Evolutionary conservation across 2,329 filamentous ascomycete genomes (phyloP).

Genomic region (Knufia petricola): DNA sequence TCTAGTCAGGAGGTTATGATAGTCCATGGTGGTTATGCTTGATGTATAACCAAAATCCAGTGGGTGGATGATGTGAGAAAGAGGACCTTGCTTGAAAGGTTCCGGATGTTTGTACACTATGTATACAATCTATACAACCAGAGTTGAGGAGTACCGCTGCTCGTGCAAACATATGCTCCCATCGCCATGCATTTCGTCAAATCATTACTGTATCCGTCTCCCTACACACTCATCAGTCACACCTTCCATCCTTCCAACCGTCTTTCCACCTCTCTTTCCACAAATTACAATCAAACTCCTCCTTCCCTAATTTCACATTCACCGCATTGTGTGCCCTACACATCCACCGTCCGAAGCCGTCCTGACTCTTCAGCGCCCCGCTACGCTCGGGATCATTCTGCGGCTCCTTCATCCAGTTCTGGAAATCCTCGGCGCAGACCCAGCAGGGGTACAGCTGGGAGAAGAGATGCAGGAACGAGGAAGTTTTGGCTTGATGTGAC

Average conservation of each 20-base stretch:
- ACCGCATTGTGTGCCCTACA: slow-evolving; percentile 44
- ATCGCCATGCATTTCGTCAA: not conserved
- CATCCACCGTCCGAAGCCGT: slow-evolving; percentile 41
- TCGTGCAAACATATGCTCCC: not conserved
- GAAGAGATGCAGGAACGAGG: slow-evolving; percentile 69
- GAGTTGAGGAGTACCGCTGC: not conserved
- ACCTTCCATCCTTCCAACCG: slow-evolving; percentile 64
- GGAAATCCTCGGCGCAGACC: slow-evolving; percentile 89
- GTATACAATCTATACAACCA: not conserved
- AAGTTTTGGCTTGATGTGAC: slow-evolving; percentile 64
- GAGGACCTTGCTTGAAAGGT: not conserved
- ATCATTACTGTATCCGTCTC: not conserved
- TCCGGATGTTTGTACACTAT: not conserved
- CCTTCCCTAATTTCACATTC: slow-evolving; percentile 73
- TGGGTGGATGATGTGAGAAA: not conserved
- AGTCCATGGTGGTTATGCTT: too few species aligned
- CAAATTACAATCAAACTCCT: slow-evolving; percentile 72
- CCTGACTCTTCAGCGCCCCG: slow-evolving; percentile 37
- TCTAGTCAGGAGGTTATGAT: too few species aligned
- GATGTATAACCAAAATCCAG: too few species aligned
- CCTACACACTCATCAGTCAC: slow-evolving; percentile 40
- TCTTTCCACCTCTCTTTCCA: slow-evolving; percentile 96
- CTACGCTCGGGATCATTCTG: slow-evolving; percentile 49
- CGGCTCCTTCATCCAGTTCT: slow-evolving; percentile 60
- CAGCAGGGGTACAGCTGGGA: slow-evolving; percentile 88